These are phyloP conservation scores for Calonectria montana DNA, from an alignment of 2,329 filamentous ascomycete genomes.

Conservation along the genomic window DNA sequence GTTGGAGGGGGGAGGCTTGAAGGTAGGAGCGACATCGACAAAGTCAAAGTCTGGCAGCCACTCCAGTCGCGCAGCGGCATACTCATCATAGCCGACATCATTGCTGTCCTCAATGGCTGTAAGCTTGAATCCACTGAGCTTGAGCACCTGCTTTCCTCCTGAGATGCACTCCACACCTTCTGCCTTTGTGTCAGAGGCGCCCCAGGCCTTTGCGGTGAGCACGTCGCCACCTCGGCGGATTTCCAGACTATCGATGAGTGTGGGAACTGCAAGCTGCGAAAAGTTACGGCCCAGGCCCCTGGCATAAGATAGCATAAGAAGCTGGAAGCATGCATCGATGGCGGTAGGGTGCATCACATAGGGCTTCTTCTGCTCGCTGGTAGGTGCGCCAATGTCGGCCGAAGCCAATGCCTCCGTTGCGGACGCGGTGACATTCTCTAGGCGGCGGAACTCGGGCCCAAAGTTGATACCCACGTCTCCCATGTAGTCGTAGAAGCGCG, in stretches of 20 bases:
- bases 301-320: conserved; percentile 20
- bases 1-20: conserved; percentile 31
- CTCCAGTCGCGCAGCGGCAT: conserved; percentile 43
- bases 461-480: conserved; percentile 45
- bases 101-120: conserved; percentile 37
- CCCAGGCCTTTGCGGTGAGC: not conserved
- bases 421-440: conserved; percentile 31
- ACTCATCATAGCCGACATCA: conserved; percentile 28
- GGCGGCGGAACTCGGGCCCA: conserved; percentile 45
- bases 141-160: not conserved
- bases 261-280: conserved; percentile 40
- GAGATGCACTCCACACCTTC: not conserved
- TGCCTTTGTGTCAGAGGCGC: not conserved
- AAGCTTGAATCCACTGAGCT: conserved; percentile 32
- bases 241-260: conserved; percentile 35
- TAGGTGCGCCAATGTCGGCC: conserved; percentile 22
- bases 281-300: conserved; percentile 35
- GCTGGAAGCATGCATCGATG: conserved; percentile 17
- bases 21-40: conserved; percentile 34
- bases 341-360: conserved; percentile 52
- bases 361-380: conserved; percentile 34
- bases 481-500: conserved; percentile 43
- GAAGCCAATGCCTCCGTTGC: conserved; percentile 33
- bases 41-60: conserved; percentile 49
- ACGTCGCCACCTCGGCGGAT: not conserved